Conservation (phyloP, 176 grass and related monocot genomes). For the Leersia perrieri region DNA sequence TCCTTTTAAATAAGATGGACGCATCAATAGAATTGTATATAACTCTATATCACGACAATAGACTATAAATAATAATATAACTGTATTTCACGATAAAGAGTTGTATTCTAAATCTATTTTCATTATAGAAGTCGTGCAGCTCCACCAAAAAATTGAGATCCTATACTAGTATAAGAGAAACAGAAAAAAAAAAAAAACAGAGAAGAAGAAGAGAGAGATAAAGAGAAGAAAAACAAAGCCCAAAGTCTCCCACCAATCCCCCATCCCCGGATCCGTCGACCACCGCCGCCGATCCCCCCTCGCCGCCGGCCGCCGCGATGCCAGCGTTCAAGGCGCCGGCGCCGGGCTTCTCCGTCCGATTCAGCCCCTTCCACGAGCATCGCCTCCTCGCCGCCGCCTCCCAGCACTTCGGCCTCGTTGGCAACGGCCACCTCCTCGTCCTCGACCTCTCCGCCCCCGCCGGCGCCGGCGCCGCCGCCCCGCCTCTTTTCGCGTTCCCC, state of each 20-base stretch:
- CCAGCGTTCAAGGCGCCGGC: conserved; percentile 79
- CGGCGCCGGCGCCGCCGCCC: not conserved
- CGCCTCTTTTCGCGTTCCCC: conserved; percentile 65
- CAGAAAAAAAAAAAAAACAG: not conserved
- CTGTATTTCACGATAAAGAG: no score
- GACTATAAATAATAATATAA: no score
- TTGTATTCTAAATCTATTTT: no score
- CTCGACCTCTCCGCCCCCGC: conserved; percentile 60
- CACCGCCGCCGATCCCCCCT: conserved; percentile 26
- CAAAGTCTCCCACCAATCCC: not conserved
- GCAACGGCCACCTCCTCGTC: conserved; percentile 90
- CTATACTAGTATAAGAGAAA: not conserved
- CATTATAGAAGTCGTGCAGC: no score
- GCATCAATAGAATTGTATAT: no score
- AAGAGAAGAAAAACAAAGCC: not conserved
- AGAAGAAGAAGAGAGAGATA: not conserved
- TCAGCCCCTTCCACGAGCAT: conserved; percentile 90
- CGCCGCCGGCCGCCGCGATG: conserved; percentile 45
- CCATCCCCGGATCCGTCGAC: not conserved
- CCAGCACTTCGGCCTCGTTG: conserved; percentile 84
- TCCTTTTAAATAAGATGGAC: no score
- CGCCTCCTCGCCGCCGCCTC: conserved; percentile 66
- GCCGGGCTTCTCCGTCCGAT: conserved; percentile 64
- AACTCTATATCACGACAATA: no score
- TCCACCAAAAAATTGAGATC: no score